phyloP scores from a whole-genome alignment of 495 filamentous ascomycete species.

The Penicillium antarcticum region DNA sequence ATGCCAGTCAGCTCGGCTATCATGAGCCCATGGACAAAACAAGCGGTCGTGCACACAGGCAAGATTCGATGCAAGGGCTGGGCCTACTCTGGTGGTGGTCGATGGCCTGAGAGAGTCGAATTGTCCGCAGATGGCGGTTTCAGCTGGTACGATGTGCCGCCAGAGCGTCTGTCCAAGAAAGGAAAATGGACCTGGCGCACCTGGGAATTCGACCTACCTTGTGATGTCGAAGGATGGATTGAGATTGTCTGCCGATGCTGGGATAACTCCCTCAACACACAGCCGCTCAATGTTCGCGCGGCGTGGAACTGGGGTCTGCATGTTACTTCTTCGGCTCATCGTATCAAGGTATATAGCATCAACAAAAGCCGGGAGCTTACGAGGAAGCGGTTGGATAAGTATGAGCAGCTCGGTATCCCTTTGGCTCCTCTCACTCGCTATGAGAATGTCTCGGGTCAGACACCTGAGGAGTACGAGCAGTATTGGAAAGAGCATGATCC shows the following conservation, averaged over 20 bases:
- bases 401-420: slow-evolving; percentile 44
- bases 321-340: slow-evolving; percentile 62
- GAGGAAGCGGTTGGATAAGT: slow-evolving; percentile 41
- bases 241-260: slow-evolving; percentile 41
- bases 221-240: slow-evolving; percentile 42
- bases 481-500: slow-evolving; percentile 44
- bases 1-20: slow-evolving; percentile 50
- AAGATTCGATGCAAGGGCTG: slow-evolving; percentile 42
- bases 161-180: slow-evolving; percentile 34
- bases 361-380: slow-evolving; percentile 52
- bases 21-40: slow-evolving; percentile 32
- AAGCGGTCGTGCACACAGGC: slow-evolving; percentile 28
- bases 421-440: slow-evolving; percentile 52
- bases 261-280: slow-evolving; percentile 42
- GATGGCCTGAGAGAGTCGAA: slow-evolving; percentile 44
- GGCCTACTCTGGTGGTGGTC: slow-evolving; percentile 45
- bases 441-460: slow-evolving; percentile 42
- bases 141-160: slow-evolving; percentile 36
- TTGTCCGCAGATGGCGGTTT: slow-evolving; percentile 39
- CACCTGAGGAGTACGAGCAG: slow-evolving; percentile 43
- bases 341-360: slow-evolving; percentile 61
- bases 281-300: slow-evolving; percentile 36
- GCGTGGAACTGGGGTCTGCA: slow-evolving; percentile 61
- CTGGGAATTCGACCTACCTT: slow-evolving; percentile 38
- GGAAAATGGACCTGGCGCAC: slow-evolving; percentile 35